Conservation (phyloP, 768 basidiomycete species). For the Heimioporus sp. region DNA sequence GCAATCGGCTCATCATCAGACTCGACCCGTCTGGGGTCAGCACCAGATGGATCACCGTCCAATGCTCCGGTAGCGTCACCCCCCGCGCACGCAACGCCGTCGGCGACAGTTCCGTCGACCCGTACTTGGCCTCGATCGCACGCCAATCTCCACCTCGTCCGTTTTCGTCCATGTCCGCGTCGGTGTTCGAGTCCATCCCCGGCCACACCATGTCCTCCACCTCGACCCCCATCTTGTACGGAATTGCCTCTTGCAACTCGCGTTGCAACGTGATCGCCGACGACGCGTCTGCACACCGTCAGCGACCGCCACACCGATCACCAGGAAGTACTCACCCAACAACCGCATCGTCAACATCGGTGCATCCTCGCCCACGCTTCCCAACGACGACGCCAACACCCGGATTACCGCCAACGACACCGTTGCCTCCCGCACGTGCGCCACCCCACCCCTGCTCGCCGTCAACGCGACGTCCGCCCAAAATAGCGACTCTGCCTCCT, state of each 20-base stretch:
- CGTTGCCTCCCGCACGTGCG: conserved; percentile 72
- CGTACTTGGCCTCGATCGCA: conserved; percentile 41
- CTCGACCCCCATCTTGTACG: conserved; percentile 62
- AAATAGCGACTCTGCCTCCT: conserved; percentile 68
- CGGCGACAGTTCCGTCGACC: conserved; percentile 21
- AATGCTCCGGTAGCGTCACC: conserved; percentile 61
- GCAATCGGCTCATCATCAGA: conserved; percentile 80
- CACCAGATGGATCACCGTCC: conserved; percentile 83
- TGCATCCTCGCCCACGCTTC: conserved; percentile 48
- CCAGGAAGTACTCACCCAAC: conserved; percentile 45
- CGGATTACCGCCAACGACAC: conserved; percentile 68
- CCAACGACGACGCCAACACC: conserved; percentile 80
- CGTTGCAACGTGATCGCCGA: conserved; percentile 77
- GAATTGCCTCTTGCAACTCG: conserved; percentile 83
- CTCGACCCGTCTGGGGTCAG: conserved; percentile 81
- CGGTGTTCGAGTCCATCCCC: too few species aligned
- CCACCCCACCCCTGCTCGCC: conserved; percentile 57
- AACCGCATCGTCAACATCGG: conserved; percentile 60
- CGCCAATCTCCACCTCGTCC: too few species aligned
- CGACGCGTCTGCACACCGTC: conserved; percentile 55
- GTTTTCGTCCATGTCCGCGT: too few species aligned
- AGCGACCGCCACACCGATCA: neutral
- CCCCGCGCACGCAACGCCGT: conserved; percentile 42
- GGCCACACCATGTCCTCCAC: too few species aligned
- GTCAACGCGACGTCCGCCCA: conserved; percentile 60